Percentiles rank a stretch among this genome's conserved stretches.
phyloP scores from a whole-genome alignment of 169 alveolate species.

The Amoebophrya sp. region DNA sequence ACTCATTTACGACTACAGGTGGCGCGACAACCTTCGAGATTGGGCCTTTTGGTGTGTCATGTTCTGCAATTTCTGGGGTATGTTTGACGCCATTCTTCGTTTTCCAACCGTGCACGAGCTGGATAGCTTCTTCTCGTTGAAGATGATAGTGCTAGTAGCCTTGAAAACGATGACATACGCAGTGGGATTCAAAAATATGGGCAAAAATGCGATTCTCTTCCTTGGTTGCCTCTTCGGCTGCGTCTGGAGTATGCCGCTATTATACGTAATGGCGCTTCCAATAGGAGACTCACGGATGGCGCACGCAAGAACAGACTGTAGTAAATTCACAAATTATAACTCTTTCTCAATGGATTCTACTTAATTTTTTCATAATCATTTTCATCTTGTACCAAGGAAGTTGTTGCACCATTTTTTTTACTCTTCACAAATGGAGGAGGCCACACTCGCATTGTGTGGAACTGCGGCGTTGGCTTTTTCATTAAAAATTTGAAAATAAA shows the following conservation, averaged over 20 bases:
- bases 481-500: too few relatives aligned
- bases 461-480: too few relatives aligned
- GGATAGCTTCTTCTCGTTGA: background rate
- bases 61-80: background rate
- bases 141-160: background rate
- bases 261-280: constrained; percentile 18
- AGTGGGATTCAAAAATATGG: background rate
- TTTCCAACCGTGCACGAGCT: background rate
- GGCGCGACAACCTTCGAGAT: background rate
- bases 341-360: too few relatives aligned
- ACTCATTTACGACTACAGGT: background rate
- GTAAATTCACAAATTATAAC: too few relatives aligned
- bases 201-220: background rate
- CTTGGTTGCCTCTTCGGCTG: background rate
- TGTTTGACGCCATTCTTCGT: background rate
- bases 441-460: too few relatives aligned
- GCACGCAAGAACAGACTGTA: too few relatives aligned
- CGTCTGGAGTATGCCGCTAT: background rate
- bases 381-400: too few relatives aligned
- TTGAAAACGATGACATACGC: background rate
- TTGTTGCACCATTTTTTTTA: too few relatives aligned
- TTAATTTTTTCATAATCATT: too few relatives aligned
- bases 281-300: background rate
- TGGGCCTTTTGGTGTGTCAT: background rate
- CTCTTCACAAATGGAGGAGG: too few relatives aligned